phyloP scores from a whole-genome alignment of 2,329 filamentous ascomycete genomes.

The Aspergillus hortae region DNA sequence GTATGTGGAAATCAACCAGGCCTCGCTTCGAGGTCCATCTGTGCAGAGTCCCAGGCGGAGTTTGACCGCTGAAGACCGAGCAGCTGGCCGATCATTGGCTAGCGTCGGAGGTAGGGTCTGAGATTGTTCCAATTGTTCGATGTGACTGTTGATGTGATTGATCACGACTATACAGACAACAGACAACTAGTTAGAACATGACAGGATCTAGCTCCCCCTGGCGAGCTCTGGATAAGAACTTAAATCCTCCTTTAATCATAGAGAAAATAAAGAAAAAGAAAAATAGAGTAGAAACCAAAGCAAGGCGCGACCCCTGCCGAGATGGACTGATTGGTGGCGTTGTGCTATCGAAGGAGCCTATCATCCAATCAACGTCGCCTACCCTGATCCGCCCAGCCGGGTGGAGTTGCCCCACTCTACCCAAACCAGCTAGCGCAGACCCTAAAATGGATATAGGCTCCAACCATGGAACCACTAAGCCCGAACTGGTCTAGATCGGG shows the following conservation, averaged over 20 bases:
- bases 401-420: not conserved
- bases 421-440: not conserved
- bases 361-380: not conserved
- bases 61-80: not conserved
- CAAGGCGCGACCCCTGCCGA: not conserved
- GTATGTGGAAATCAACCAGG: too few species aligned
- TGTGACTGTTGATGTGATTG: not conserved
- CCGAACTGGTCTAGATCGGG: not conserved
- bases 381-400: not conserved
- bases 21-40: too few species aligned
- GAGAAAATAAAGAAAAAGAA: not conserved
- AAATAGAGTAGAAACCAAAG: not conserved
- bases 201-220: too few species aligned
- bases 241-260: not conserved
- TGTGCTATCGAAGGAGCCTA: not conserved
- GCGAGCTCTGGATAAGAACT: not conserved
- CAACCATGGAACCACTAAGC: not conserved
- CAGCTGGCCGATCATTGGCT: not conserved
- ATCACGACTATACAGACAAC: not conserved
- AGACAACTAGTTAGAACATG: too few species aligned
- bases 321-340: not conserved
- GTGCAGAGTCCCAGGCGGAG: not conserved
- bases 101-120: not conserved
- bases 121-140: not conserved
- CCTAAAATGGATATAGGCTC: not conserved